A percentile compares a stretch with the other conserved stretches of the same genome.
These are phyloP conservation scores for Simplicillium sp. DNA, from an alignment of 2,329 filamentous ascomycete genomes.

Conservation along the genomic window DNA sequence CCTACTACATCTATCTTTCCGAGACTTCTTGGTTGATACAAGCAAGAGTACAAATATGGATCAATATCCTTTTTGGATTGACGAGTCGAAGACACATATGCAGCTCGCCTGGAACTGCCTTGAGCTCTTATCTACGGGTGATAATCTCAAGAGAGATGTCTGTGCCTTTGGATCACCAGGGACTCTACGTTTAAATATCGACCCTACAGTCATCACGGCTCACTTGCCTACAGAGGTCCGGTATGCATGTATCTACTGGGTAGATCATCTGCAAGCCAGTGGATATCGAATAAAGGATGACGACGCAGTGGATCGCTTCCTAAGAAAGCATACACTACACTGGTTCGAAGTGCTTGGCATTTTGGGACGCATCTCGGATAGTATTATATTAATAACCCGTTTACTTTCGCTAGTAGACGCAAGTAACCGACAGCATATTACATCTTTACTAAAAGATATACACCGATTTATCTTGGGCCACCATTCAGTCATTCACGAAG, in stretches of 20 bases:
- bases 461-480: too few relatives aligned
- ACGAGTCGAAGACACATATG: conserved; percentile 21
- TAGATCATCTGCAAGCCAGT: conserved; percentile 20
- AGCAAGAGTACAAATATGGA: conserved; percentile 13
- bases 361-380: too few relatives aligned
- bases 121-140: conserved; percentile 19
- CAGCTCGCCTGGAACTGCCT: conserved; percentile 23
- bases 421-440: too few relatives aligned
- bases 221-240: conserved; percentile 19
- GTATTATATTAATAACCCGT: too few relatives aligned
- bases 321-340: too few relatives aligned
- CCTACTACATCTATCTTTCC: conserved; percentile 24
- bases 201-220: conserved; percentile 11
- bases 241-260: conserved; percentile 32
- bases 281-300: too few relatives aligned
- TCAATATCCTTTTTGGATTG: conserved; percentile 21
- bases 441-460: too few relatives aligned
- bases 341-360: too few relatives aligned
- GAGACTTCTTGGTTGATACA: conserved; percentile 24
- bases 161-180: conserved; percentile 19
- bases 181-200: conserved; percentile 13
- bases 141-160: conserved; percentile 22
- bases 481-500: too few relatives aligned
- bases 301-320: too few relatives aligned
- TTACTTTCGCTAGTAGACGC: too few relatives aligned